Percentiles rank a stretch among this genome's conserved stretches.
Evolutionary conservation across 2,329 filamentous ascomycete species (phyloP).

Genomic region (Botrytis tulipae): DNA sequence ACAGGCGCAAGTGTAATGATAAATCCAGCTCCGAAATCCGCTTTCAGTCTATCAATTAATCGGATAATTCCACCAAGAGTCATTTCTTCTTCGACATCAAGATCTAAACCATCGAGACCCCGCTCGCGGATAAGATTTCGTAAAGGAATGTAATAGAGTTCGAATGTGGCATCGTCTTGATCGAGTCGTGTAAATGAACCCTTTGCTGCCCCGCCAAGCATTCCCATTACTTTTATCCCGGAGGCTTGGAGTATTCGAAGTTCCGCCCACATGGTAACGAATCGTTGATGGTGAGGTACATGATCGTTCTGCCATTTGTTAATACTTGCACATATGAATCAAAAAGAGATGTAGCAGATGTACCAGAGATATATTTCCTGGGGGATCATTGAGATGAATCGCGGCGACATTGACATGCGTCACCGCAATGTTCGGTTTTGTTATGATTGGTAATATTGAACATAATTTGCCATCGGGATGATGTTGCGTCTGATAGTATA

Average conservation of each 20-base stretch:
- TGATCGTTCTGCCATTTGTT: constrained; percentile 67
- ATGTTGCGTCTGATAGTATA: constrained; percentile 67
- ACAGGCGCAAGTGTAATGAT: constrained; percentile 81
- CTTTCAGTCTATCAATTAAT: constrained; percentile 64
- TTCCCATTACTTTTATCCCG: constrained; percentile 77
- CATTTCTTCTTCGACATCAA: constrained; percentile 79
- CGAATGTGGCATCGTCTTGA: constrained; percentile 61
- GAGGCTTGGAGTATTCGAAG: constrained; percentile 66
- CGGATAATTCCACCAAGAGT: constrained; percentile 63
- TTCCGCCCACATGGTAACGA: constrained; percentile 75
- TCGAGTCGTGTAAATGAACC: constrained; percentile 65
- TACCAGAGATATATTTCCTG: constrained; percentile 45
- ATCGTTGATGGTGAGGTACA: constrained; percentile 63
- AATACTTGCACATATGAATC: constrained; percentile 66
- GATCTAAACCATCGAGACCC: constrained; percentile 67
- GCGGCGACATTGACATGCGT: constrained; percentile 88
- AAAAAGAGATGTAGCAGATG: constrained; percentile 62
- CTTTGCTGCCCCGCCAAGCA: constrained; percentile 81
- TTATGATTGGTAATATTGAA: constrained; percentile 54
- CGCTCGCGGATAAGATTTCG: constrained; percentile 61
- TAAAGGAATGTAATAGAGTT: constrained; percentile 70
- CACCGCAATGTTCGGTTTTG: constrained; percentile 53
- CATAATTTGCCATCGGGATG: constrained; percentile 52
- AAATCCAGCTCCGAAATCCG: constrained; percentile 68
- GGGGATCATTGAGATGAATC: constrained; percentile 73